Evolutionary conservation across 1,139 yeast genomes (phyloP), one percentile per base, ranked within the genome.

Genomic region (Protomyces inundatus): DNA sequence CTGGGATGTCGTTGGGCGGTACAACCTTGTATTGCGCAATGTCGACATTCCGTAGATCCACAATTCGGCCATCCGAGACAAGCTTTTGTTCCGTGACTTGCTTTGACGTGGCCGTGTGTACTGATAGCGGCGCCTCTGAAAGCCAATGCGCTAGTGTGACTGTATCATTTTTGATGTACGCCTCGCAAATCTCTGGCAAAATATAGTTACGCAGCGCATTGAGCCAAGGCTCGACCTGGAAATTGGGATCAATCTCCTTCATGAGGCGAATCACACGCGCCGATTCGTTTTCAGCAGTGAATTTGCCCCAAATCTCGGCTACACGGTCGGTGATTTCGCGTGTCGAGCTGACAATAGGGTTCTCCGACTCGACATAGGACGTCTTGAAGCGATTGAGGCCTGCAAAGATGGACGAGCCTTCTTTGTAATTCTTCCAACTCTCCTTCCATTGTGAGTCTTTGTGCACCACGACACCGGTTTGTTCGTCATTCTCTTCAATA

Each of bases 31-130:
- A 90, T 66, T 91, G 87, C 67, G 90, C 88, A 68, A 95, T 86
- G 71, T 93, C 98, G 52, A 91, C 96, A 55, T 97, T 96, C 77
- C 99, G 85, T 70, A 95, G 89, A 75, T 95, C 99, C 73, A 93
- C 81, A 69, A 95, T 90, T 69, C 85, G 84, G 61, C 97, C 95
- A 71, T 95, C 98, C 23, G 97, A 86, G 72, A 88, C 88, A 64
- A 93, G 80, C 7, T 96, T 96, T 76, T 91, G 96, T 72, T 91
- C 96, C 71, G 87, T 84, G 75, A 90, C 86, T 73, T 89, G 96
- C 77, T 95, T 95, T 74, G 93, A 90, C 75, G 88, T 90, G 50
- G 97, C 96, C 70, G 88, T 84, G 84, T 96, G 90, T 64, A 95
- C 96, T 74, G 93, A 91, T 78, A 80, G 90, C 46, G 98, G 98